phyloP scores from a whole-genome alignment of 108 stramenopile genomes.

The Cyclostephanos tholiformis region DNA sequence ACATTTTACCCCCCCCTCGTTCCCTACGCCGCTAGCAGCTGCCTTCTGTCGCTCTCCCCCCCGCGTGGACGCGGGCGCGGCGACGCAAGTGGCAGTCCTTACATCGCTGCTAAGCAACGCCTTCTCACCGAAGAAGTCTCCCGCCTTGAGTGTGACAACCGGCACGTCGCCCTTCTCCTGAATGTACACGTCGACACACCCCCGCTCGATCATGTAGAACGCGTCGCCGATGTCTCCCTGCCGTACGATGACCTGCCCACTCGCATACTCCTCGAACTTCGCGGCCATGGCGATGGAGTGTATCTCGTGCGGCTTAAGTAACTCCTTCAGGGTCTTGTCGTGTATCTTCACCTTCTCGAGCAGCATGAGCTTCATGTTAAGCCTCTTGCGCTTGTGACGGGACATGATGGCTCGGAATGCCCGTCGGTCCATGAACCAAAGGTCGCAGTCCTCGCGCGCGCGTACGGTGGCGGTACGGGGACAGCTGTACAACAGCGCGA shows the following conservation, averaged over 20 bases:
- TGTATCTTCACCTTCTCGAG: conserved; percentile 63
- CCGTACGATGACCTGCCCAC: conserved; percentile 45
- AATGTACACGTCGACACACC: conserved; percentile 51
- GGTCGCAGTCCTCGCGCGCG: conserved; percentile 28
- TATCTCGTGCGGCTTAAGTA: conserved; percentile 49
- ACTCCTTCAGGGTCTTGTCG: conserved; percentile 52
- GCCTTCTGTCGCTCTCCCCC: neutral
- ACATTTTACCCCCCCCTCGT: conserved; percentile 41
- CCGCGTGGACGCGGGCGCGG: conserved; percentile 8
- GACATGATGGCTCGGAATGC: conserved; percentile 56
- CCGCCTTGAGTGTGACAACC: conserved; percentile 42
- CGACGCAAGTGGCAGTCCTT: conserved; percentile 58
- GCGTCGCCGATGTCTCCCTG: conserved; percentile 55
- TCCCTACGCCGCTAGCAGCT: neutral
- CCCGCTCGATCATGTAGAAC: conserved; percentile 60
- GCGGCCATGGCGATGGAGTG: conserved; percentile 51
- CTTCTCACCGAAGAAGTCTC: conserved; percentile 59
- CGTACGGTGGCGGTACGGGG: conserved; percentile 74
- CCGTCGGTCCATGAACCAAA: conserved; percentile 66
- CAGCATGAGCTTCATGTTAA: conserved; percentile 55
- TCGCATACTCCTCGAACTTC: conserved; percentile 36
- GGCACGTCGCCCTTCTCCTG: conserved; percentile 43
- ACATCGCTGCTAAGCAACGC: conserved; percentile 50
- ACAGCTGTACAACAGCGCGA: conserved; percentile 81
- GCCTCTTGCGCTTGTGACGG: conserved; percentile 53